Conservation (phyloP, 2,329 filamentous ascomycete genomes). For the Pseudohalonectria lignicola region DNA sequence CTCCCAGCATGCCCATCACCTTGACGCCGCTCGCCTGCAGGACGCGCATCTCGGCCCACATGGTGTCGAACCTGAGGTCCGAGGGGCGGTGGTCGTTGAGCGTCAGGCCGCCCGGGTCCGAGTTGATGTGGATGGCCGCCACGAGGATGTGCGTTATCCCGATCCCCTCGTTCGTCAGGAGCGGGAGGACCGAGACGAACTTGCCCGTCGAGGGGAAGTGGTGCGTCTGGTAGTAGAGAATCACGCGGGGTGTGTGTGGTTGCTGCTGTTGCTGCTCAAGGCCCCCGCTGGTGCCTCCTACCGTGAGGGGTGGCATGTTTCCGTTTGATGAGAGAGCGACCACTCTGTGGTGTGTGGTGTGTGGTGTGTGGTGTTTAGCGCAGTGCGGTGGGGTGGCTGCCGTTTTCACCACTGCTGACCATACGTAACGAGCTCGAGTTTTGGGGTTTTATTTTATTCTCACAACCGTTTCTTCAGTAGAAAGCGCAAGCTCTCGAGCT, state of each 20-base stretch:
- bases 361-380: too few species aligned
- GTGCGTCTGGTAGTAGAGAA: slow-evolving; percentile 30
- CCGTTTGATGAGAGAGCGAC: too few species aligned
- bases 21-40: slow-evolving; percentile 62
- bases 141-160: slow-evolving; percentile 62
- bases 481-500: too few species aligned
- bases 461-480: too few species aligned
- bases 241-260: slow-evolving; percentile 13
- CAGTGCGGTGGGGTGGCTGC: too few species aligned
- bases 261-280: too few species aligned
- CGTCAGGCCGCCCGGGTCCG: slow-evolving; percentile 50
- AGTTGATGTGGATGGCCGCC: slow-evolving; percentile 70
- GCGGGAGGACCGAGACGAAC: slow-evolving; percentile 27
- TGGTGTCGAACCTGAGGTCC: slow-evolving; percentile 46
- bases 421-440: too few species aligned
- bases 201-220: slow-evolving; percentile 21
- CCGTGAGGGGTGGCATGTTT: not conserved
- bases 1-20: slow-evolving; percentile 73
- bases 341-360: not conserved
- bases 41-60: slow-evolving; percentile 61
- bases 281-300: too few species aligned
- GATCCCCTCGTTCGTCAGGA: slow-evolving; percentile 25
- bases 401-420: too few species aligned
- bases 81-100: slow-evolving; percentile 65
- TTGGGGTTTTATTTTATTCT: too few species aligned